Conservation (phyloP, 2,329 filamentous ascomycete species). For the Phyllosticta paracitricarpa region DNA sequence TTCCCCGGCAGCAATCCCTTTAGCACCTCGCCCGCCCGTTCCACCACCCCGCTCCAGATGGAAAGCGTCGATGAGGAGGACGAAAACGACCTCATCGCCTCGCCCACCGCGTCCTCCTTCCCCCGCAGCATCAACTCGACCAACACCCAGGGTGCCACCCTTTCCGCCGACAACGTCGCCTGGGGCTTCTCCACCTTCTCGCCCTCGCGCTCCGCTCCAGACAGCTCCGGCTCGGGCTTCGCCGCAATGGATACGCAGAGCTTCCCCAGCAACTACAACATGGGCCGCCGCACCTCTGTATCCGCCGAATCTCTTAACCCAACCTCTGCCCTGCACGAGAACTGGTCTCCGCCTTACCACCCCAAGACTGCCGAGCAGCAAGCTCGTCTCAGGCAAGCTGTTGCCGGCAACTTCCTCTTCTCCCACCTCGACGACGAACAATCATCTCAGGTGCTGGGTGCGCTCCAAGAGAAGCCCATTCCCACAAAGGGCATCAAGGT, state of each 20-base stretch:
- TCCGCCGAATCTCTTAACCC: slow-evolving; percentile 95
- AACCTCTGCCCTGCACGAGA: slow-evolving; percentile 69
- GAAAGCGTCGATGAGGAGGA: slow-evolving; percentile 71
- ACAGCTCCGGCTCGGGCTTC: slow-evolving; percentile 34
- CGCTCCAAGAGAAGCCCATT: slow-evolving; percentile 88
- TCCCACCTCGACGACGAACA: slow-evolving; percentile 92
- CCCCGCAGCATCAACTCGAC: slow-evolving; percentile 32
- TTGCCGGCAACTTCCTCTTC: slow-evolving; percentile 87
- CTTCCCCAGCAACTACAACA: slow-evolving; percentile 88
- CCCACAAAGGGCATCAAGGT: slow-evolving; percentile 85
- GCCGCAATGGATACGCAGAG: slow-evolving; percentile 50
- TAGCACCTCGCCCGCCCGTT: slow-evolving; percentile 27
- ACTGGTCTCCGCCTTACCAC: slow-evolving; percentile 81
- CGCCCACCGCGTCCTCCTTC: slow-evolving; percentile 52
- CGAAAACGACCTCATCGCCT: slow-evolving; percentile 64
- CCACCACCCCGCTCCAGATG: slow-evolving; percentile 39
- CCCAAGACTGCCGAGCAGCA: slow-evolving; percentile 77
- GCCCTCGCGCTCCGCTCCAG: slow-evolving; percentile 19
- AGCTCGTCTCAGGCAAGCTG: slow-evolving; percentile 65
- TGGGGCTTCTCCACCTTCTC: slow-evolving; percentile 22
- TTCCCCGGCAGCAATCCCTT: slow-evolving; percentile 78
- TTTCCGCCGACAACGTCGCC: not conserved
- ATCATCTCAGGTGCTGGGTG: slow-evolving; percentile 74
- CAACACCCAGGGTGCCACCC: slow-evolving; percentile 27
- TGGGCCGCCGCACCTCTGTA: slow-evolving; percentile 86